Base-by-base conservation (phyloP, 495 filamentous ascomycete species). In the Glutinoglossum americanum region DNA sequence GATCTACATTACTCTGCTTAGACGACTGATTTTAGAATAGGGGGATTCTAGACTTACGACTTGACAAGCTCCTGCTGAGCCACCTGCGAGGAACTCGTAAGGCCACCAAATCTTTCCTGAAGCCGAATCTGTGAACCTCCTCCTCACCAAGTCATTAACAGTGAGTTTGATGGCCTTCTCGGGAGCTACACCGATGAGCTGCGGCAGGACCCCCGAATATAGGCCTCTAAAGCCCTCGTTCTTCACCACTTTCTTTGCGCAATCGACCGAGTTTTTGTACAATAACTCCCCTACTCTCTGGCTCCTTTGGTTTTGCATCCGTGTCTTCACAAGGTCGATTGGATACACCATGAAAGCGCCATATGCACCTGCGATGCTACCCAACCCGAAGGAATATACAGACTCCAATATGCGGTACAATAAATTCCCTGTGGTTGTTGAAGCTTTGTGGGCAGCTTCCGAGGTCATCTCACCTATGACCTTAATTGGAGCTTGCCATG, bases 91-190 rank as follows among this genome's bases (percentile, higher is more conserved):
- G 41, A 98, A 62, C 70, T 98, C 92, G 61, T 79, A 72, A 17
- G 71, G 68, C 64, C 76, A 74, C 71, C 74, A 75, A 64, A 98
- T 95, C 51, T 83, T 72, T 37, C 83, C 81, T 27, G 78, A 81
- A 59, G 88, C 76, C 65, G 82, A 79, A 63, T 85, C 82, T n/a
- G 81, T 81, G 67, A 85, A 87, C 57, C 75, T 74, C 0, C 79
- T 76, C 65, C 92, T 79, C 1, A 94, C 85, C 39, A 98, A 71
- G 65, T 98, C 93, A 68, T 98, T 98, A 62, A 97, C 88, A 0
- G 92, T 97, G 30, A 98, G 80, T 71, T 98, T 98, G 72, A 98
- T 98, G 55, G 92, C 92, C 73, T 98, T 98, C 70, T 98, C 92
- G 13, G 92, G 92, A 21, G 92, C 92, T 49, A 98, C 92, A 68